Percentiles rank a stretch among this genome's conserved stretches.
These are phyloP conservation scores for Cicer chorassanicum DNA, from an alignment of 306 rosid genomes.

Conservation along the genomic window DNA sequence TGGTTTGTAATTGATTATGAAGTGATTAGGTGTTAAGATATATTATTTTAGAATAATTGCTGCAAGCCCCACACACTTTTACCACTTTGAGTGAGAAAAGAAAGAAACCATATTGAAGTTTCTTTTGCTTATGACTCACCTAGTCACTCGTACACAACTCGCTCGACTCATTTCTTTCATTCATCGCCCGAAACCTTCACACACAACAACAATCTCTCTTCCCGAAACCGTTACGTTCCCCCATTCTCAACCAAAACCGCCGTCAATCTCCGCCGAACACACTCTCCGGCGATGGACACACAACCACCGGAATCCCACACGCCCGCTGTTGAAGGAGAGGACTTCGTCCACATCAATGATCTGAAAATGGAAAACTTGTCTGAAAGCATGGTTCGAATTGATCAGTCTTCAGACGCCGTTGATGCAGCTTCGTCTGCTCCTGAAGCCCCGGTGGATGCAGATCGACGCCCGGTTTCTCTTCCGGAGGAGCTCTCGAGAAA, in stretches of 20 bases:
- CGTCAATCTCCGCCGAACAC: conserved; percentile 32
- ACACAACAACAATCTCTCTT: neutral
- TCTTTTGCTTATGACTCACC: conserved; percentile 27
- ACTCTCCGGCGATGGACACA: conserved; percentile 61
- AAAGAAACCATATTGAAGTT: conserved; percentile 13
- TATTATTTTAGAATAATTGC: too few relatives aligned
- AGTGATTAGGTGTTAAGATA: too few relatives aligned
- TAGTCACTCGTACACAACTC: conserved; percentile 26
- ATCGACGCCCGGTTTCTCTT: conserved; percentile 51
- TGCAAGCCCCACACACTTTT: neutral
- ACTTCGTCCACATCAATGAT: conserved; percentile 75
- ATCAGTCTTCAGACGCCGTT: conserved; percentile 49
- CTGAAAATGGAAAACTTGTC: conserved; percentile 63
- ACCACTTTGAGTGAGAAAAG: conserved; percentile 10
- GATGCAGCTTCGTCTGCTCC: conserved; percentile 21
- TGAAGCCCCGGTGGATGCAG: conserved; percentile 44
- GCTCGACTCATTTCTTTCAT: conserved; percentile 18
- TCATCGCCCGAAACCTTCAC: neutral
- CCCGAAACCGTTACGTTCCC: neutral
- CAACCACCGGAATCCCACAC: conserved; percentile 49
- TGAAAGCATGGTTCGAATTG: conserved; percentile 77
- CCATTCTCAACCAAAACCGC: conserved; percentile 43
- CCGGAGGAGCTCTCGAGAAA: conserved; percentile 78
- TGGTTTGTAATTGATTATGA: too few relatives aligned
- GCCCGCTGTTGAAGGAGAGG: conserved; percentile 54